Percentiles rank a stretch among this genome's conserved stretches.
Evolutionary conservation across 2,329 filamentous ascomycete genomes (phyloP).

Genomic region (Ustulina deusta): DNA sequence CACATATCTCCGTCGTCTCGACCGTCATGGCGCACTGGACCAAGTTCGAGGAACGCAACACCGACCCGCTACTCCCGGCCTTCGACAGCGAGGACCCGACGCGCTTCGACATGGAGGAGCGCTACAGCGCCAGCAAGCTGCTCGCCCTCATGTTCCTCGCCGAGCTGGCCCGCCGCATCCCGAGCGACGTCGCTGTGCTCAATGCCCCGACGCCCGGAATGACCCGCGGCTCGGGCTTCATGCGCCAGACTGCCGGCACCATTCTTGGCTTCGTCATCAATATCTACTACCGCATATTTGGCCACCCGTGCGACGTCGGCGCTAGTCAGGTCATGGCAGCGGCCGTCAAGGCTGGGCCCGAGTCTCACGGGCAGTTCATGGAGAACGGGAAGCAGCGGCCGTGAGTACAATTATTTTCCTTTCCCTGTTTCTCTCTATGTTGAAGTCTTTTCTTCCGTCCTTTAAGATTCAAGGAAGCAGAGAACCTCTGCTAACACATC

Average conservation of each 20-base stretch:
- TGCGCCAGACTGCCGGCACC: background rate
- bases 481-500: too few relatives aligned
- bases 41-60: background rate
- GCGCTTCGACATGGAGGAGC: background rate
- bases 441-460: too few relatives aligned
- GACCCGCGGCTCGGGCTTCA: background rate
- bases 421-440: background rate
- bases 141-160: background rate
- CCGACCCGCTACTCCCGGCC: background rate
- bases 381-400: background rate
- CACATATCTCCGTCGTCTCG: background rate
- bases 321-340: slow-evolving; percentile 33
- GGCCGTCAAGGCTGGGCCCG: slow-evolving; percentile 22
- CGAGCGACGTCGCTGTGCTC: background rate
- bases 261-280: background rate
- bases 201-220: background rate
- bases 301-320: slow-evolving; percentile 15
- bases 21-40: background rate
- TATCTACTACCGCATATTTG: background rate
- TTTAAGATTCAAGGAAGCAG: too few relatives aligned
- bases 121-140: background rate
- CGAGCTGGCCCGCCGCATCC: background rate
- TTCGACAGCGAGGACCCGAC: background rate
- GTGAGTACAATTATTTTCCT: background rate
- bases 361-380: slow-evolving; percentile 31